A percentile compares a stretch with the other conserved stretches of the same genome.
Evolutionary conservation across 441 rosid genomes (phyloP).

Genomic region (Populus hybrid): DNA sequence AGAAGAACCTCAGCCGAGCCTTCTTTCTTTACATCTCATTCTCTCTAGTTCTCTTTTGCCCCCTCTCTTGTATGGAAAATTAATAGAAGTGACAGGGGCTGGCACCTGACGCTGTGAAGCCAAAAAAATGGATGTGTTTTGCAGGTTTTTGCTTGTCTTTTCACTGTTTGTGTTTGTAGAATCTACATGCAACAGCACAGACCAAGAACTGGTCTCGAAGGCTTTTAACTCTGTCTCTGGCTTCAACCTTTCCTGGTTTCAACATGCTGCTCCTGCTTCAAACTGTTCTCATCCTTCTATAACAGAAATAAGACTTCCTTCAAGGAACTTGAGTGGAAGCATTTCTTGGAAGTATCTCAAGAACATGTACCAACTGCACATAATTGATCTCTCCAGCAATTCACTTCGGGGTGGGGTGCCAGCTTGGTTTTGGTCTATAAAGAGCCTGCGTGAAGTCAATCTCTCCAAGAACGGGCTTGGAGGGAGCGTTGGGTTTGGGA

Average conservation of each 20-base stretch:
- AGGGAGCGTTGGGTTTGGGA: conserved; percentile 48
- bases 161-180: conserved; percentile 38
- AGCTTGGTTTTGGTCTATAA: conserved; percentile 61
- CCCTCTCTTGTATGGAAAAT: conserved; percentile 8
- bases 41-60: not conserved
- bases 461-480: conserved; percentile 64
- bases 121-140: conserved; percentile 22
- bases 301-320: conserved; percentile 38
- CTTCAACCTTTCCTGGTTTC: conserved; percentile 57
- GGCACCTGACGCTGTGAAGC: not conserved
- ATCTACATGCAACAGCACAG: conserved; percentile 45
- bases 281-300: conserved; percentile 46
- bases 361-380: conserved; percentile 44
- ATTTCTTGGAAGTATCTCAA: conserved; percentile 61
- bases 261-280: not conserved
- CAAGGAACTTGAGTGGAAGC: conserved; percentile 58
- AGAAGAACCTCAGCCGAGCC: not conserved
- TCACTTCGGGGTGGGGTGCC: conserved; percentile 67
- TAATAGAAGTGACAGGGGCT: not conserved
- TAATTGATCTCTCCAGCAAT: conserved; percentile 67
- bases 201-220: conserved; percentile 35
- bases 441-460: conserved; percentile 38
- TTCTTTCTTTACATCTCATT: not conserved
- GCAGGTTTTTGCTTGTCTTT: conserved; percentile 34
- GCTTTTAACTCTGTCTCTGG: conserved; percentile 64